A percentile compares a stretch with the other conserved stretches of the same genome.
Conservation (phyloP, 148 eudicot species). For the Persicaria maculosa region DNA sequence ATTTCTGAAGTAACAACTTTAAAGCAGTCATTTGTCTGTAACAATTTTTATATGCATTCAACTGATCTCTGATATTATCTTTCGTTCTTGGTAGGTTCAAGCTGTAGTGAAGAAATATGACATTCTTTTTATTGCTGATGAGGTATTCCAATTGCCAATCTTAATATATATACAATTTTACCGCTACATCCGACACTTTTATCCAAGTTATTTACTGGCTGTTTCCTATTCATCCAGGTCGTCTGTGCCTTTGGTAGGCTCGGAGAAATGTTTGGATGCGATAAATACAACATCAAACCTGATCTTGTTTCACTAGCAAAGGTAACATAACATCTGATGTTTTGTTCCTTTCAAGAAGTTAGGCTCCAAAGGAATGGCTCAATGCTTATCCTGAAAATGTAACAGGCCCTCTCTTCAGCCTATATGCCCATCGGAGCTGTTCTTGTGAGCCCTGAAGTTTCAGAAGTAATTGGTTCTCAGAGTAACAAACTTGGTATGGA, state of each 20-base stretch:
- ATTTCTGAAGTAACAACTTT: background rate
- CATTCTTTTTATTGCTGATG: constrained; percentile 91
- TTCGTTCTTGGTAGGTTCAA: constrained; percentile 44
- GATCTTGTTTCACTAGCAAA: constrained; percentile 90
- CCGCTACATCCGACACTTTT: background rate
- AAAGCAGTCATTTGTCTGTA: background rate
- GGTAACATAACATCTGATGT: constrained; percentile 32
- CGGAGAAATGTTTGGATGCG: constrained; percentile 89
- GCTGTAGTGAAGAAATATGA: constrained; percentile 84
- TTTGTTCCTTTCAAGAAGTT: constrained; percentile 1
- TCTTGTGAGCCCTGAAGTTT: constrained; percentile 74
- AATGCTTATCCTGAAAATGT: too few species aligned
- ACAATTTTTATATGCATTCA: background rate
- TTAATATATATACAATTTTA: background rate
- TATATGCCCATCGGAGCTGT: constrained; percentile 97
- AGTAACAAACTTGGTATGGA: constrained; percentile 85
- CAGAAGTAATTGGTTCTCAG: constrained; percentile 73
- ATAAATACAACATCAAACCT: constrained; percentile 85
- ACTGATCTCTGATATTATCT: background rate
- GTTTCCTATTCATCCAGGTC: constrained; percentile 36
- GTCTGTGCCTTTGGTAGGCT: constrained; percentile 98
- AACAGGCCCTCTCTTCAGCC: constrained; percentile 88
- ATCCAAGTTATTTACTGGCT: background rate
- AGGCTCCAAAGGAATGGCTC: too few species aligned
- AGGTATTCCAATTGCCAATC: constrained; percentile 35